Evolutionary conservation across 2,329 filamentous ascomycete species (phyloP).

Genomic region (Alternaria panax): DNA sequence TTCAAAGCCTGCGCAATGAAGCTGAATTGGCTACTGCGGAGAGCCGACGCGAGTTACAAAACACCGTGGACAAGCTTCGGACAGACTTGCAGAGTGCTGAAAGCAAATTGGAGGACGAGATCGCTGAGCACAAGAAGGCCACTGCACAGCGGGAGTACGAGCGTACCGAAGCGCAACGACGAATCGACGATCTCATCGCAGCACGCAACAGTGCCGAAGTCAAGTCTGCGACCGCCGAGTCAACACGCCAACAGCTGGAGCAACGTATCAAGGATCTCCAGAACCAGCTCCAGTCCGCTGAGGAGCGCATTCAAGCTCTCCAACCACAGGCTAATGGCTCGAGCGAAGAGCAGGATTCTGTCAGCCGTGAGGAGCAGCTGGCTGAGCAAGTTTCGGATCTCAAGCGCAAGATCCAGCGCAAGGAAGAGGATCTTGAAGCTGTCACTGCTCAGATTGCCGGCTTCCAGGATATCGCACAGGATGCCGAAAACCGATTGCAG

Average conservation of each 20-base stretch:
- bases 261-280: conserved; percentile 86
- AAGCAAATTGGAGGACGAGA: conserved; percentile 81
- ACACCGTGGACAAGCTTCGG: conserved; percentile 79
- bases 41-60: conserved; percentile 78
- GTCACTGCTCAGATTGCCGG: conserved; percentile 82
- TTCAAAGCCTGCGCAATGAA: conserved; percentile 91
- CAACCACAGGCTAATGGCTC: conserved; percentile 69
- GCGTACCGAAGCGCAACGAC: conserved; percentile 83
- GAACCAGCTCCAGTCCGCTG: conserved; percentile 85
- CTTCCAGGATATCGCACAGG: conserved; percentile 87
- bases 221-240: conserved; percentile 85
- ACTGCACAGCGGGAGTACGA: conserved; percentile 89
- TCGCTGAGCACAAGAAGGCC: conserved; percentile 84
- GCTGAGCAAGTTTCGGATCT: conserved; percentile 84
- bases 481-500: conserved; percentile 85
- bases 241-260: conserved; percentile 87
- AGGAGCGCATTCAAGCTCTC: conserved; percentile 83
- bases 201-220: conserved; percentile 83
- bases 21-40: conserved; percentile 86
- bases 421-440: conserved; percentile 80
- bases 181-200: conserved; percentile 88
- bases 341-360: conserved; percentile 60
- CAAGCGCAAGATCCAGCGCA: conserved; percentile 84
- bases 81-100: conserved; percentile 79
- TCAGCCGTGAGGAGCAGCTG: conserved; percentile 78